phyloP scores from a whole-genome alignment of 805 yeast species.

The Sugiyamaella floridensis region DNA sequence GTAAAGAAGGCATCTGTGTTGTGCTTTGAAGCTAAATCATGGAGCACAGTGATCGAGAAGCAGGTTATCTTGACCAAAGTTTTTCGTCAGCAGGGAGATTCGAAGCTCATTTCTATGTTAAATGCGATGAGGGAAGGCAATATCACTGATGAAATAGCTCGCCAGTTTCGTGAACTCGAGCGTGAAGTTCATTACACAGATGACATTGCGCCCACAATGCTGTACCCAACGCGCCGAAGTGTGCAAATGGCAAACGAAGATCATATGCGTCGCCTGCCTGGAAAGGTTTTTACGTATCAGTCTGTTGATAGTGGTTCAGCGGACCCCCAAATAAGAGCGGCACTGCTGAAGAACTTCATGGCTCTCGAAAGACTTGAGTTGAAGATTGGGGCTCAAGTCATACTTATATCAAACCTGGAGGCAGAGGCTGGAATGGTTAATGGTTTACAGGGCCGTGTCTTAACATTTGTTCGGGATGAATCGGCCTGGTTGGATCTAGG shows the following conservation, averaged over 20 bases:
- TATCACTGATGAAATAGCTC: conserved; percentile 42
- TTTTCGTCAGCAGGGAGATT: conserved; percentile 73
- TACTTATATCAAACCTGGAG: conserved; percentile 65
- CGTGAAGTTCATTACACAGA: conserved; percentile 54
- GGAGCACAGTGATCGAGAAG: conserved; percentile 58
- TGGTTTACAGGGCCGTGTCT: conserved; percentile 78
- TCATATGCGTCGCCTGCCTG: conserved; percentile 45
- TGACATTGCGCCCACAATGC: conserved; percentile 82
- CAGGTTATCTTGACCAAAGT: conserved; percentile 68
- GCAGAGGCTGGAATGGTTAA: conserved; percentile 64
- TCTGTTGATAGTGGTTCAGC: conserved; percentile 32
- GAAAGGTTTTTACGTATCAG: conserved; percentile 38
- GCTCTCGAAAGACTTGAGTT: conserved; percentile 58
- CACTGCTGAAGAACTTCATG: conserved; percentile 55
- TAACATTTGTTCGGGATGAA: conserved; percentile 37
- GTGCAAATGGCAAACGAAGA: conserved; percentile 67
- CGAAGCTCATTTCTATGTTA: conserved; percentile 65
- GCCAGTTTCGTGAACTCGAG: conserved; percentile 44
- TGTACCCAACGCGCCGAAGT: conserved; percentile 76
- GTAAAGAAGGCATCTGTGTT: conserved; percentile 35
- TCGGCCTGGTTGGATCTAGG: background rate
- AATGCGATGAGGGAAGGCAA: conserved; percentile 74
- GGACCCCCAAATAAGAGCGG: conserved; percentile 22
- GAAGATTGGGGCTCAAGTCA: conserved; percentile 85
- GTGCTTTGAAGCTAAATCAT: conserved; percentile 66